Conservation (phyloP, 2,329 filamentous ascomycete genomes). For the Akanthomyces muscarius region DNA sequence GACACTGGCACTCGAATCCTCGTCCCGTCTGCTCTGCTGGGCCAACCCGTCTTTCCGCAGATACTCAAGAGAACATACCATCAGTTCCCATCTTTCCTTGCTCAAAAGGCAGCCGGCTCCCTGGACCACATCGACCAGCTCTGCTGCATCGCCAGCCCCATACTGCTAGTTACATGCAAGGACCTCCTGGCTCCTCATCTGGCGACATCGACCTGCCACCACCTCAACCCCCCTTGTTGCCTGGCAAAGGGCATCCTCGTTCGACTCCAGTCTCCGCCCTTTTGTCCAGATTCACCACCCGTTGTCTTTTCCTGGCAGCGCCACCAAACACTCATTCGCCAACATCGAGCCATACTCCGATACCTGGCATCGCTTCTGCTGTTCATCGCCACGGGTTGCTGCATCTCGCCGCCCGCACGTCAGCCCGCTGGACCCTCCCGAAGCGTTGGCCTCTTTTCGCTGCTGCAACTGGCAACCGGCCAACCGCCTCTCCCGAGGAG, state of each 20-base stretch:
- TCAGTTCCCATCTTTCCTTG: background rate
- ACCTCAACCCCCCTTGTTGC: background rate
- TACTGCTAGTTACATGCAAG: conserved; percentile 1
- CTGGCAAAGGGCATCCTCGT: background rate
- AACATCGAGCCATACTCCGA: background rate
- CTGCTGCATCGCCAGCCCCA: background rate
- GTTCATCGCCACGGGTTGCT: background rate
- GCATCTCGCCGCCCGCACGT: background rate
- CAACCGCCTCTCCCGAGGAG: background rate
- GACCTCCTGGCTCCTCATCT: conserved; percentile 13
- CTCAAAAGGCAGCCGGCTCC: background rate
- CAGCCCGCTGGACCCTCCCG: background rate
- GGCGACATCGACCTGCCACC: conserved; percentile 8
- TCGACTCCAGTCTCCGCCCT: background rate
- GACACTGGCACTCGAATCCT: conserved; percentile 1
- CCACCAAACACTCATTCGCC: background rate
- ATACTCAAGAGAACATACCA: background rate
- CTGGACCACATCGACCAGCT: background rate
- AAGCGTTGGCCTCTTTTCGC: background rate
- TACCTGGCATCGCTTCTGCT: background rate
- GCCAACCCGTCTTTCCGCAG: background rate
- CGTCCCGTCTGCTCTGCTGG: conserved; percentile 5
- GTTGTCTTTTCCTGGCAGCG: background rate
- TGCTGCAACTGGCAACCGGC: background rate
- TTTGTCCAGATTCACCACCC: background rate